Evolutionary conservation across 2,329 filamentous ascomycete genomes (phyloP).

Genomic region (Penicillium sp.): DNA sequence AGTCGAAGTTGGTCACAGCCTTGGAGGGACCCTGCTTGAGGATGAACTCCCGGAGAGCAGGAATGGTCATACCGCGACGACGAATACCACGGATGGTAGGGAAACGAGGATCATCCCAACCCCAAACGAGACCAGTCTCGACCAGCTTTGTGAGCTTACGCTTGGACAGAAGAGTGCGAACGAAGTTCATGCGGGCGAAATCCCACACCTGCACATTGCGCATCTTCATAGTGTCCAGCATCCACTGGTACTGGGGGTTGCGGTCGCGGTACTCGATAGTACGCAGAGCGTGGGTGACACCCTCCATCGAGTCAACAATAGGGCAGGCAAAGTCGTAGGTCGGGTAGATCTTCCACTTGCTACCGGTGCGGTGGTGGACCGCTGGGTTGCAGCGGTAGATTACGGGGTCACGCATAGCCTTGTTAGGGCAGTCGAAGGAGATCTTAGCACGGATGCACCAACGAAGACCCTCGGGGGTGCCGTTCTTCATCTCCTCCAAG

Average conservation of each 20-base stretch:
- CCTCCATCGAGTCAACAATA: slow-evolving; percentile 62
- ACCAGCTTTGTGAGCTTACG: slow-evolving; percentile 54
- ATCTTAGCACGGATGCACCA: slow-evolving; percentile 97
- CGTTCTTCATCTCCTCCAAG: slow-evolving; percentile 92
- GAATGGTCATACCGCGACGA: slow-evolving; percentile 51
- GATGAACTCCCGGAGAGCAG: slow-evolving; percentile 52
- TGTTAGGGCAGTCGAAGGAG: slow-evolving; percentile 87
- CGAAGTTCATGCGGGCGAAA: slow-evolving; percentile 55
- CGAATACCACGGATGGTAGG: slow-evolving; percentile 53
- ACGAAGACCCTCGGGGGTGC: slow-evolving; percentile 71
- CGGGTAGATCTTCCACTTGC: slow-evolving; percentile 65
- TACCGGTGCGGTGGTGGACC: slow-evolving; percentile 63
- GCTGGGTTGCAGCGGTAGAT: slow-evolving; percentile 89
- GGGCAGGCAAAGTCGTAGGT: slow-evolving; percentile 68
- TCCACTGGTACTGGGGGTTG: slow-evolving; percentile 54
- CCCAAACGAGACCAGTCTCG: slow-evolving; percentile 49
- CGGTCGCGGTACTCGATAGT: slow-evolving; percentile 61
- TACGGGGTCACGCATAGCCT: slow-evolving; percentile 92
- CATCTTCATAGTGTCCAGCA: slow-evolving; percentile 49
- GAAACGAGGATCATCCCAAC: slow-evolving; percentile 54
- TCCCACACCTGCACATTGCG: slow-evolving; percentile 52
- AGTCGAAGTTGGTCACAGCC: slow-evolving; percentile 52
- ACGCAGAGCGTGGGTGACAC: slow-evolving; percentile 64
- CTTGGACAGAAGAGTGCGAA: slow-evolving; percentile 53
- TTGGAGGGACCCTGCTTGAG: slow-evolving; percentile 52